phyloP scores from a whole-genome alignment of 1,139 yeast genomes.

The Yamadazyma taylorii region DNA sequence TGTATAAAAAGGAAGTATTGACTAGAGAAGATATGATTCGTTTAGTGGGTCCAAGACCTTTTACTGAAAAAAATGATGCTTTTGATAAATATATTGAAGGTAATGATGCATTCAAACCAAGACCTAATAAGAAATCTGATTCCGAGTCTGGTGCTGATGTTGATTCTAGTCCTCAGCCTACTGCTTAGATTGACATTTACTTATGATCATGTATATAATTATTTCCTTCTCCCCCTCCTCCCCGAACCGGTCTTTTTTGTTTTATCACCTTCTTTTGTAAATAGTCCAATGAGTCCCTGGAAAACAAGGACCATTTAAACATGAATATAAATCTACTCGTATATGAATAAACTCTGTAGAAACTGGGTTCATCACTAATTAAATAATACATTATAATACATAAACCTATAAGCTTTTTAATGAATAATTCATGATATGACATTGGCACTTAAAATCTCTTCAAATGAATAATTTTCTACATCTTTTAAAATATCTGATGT shows the following conservation, averaged over 20 bases:
- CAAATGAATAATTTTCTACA: neutral
- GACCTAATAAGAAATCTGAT: slow-evolving; percentile 17
- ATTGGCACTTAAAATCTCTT: neutral
- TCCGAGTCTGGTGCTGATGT: slow-evolving; percentile 2
- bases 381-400: slow-evolving; percentile 1
- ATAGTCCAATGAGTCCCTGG: slow-evolving; percentile 2
- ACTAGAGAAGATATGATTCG: slow-evolving; percentile 82
- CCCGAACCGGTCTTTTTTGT: no score
- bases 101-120: slow-evolving; percentile 35
- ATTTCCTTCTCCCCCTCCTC: no score
- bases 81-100: slow-evolving; percentile 72
- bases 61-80: slow-evolving; percentile 76
- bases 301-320: neutral
- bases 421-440: no score
- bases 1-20: slow-evolving; percentile 66
- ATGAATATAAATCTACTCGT: slow-evolving; percentile 1
- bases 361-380: no score
- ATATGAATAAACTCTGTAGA: no score
- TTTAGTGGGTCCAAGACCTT: slow-evolving; percentile 72
- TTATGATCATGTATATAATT: neutral
- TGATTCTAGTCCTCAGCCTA: slow-evolving; percentile 2
- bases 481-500: neutral
- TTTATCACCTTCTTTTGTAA: slow-evolving; percentile 2
- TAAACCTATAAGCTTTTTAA: neutral
- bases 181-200: no score